Evolutionary conservation across 1,284 basidiomycete species (phyloP).

Genomic region (Heterobasidion parviporum): DNA sequence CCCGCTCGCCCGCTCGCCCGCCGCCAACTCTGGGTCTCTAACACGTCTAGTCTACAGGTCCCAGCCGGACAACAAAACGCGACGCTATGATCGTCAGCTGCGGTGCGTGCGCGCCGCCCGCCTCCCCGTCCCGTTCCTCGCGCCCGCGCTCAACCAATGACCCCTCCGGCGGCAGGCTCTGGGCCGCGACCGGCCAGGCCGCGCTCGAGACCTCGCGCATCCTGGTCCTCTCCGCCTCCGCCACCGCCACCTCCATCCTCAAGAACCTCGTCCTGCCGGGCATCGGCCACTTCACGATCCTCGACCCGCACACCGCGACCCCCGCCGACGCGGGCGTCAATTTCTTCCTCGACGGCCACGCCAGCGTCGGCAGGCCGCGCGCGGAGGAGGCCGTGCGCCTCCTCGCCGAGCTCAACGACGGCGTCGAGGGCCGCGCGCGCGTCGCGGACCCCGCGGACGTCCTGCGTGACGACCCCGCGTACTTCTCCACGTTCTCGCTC

Average conservation of each 20-base stretch:
- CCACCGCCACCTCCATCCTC: conserved; percentile 68
- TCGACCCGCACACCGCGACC: conserved; percentile 19
- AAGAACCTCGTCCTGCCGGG: conserved; percentile 27
- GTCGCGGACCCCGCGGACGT: conserved; percentile 48
- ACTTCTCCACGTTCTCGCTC: conserved; percentile 58
- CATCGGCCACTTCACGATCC: conserved; percentile 23
- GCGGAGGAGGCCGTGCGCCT: conserved; percentile 76
- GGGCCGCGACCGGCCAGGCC: conserved; percentile 89
- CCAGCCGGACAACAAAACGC: conserved; percentile 76
- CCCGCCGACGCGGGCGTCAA: conserved; percentile 87
- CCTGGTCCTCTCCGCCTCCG: conserved; percentile 62
- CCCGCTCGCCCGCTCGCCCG: too few relatives aligned
- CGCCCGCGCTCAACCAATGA: neutral
- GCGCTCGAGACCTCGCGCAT: conserved; percentile 84
- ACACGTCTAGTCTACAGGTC: conserved; percentile 17
- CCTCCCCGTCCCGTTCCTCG: neutral
- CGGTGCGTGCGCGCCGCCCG: conserved; percentile 39
- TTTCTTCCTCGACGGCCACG: conserved; percentile 82
- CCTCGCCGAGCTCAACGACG: conserved; percentile 82
- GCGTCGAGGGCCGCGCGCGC: conserved; percentile 70
- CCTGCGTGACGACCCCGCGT: conserved; percentile 37
- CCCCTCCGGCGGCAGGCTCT: conserved; percentile 49
- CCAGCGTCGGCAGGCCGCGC: conserved; percentile 73
- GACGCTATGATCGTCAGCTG: conserved; percentile 88
- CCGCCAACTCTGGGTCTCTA: neutral